A percentile compares a stretch with the other conserved stretches of the same genome.
Conservation (phyloP, 2,329 filamentous ascomycete species). For the Xylariales sp. region DNA sequence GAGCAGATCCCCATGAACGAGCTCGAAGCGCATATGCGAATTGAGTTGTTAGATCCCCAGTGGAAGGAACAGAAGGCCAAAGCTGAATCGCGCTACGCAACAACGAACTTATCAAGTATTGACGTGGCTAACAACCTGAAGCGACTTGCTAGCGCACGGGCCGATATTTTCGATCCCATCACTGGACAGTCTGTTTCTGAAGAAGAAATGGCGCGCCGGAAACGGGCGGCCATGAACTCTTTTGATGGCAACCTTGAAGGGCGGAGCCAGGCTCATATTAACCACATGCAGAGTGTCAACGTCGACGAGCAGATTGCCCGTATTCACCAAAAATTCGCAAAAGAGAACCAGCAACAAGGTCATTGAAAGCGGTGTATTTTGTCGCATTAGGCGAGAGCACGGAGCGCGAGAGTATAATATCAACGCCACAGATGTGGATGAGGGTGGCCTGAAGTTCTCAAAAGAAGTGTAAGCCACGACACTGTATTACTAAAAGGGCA, state of each 20-base stretch:
- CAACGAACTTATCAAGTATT: constrained; percentile 84
- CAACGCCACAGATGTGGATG: neutral
- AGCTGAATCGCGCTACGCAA: constrained; percentile 83
- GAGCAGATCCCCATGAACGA: constrained; percentile 89
- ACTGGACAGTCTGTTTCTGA: constrained; percentile 76
- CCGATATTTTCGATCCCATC: constrained; percentile 84
- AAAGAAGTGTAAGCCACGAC: constrained; percentile 5
- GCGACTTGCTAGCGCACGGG: constrained; percentile 88
- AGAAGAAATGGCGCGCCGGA: constrained; percentile 79
- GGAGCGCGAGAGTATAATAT: neutral
- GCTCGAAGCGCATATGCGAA: constrained; percentile 91
- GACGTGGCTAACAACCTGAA: constrained; percentile 96
- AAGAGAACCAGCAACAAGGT: constrained; percentile 49
- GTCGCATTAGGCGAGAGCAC: neutral
- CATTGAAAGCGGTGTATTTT: constrained; percentile 9
- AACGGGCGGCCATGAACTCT: constrained; percentile 74
- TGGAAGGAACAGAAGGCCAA: constrained; percentile 98
- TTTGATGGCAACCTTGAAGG: constrained; percentile 75
- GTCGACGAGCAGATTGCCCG: constrained; percentile 86
- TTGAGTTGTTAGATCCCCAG: constrained; percentile 90
- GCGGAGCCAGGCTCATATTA: constrained; percentile 64
- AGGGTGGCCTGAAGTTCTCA: constrained; percentile 1
- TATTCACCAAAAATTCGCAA: constrained; percentile 66
- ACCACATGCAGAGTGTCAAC: constrained; percentile 75
- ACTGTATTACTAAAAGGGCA: constrained; percentile 16